Conservation (phyloP, 495 filamentous ascomycete genomes). For the Talaromyces thailandensis region DNA sequence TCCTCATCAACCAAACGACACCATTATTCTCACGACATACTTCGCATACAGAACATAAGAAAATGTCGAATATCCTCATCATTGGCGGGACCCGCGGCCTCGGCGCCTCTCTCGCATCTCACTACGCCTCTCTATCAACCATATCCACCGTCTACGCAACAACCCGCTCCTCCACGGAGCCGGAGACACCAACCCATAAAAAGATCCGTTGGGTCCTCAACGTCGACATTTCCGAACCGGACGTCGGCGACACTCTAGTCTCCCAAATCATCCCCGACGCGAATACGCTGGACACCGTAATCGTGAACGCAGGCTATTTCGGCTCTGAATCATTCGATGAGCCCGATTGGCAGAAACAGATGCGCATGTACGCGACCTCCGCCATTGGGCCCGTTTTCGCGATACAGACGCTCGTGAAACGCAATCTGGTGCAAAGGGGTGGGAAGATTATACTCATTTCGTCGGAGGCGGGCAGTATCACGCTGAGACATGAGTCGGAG, state of each 20-base stretch:
- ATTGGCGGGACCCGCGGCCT: constrained; percentile 61
- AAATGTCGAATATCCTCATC: constrained; percentile 44
- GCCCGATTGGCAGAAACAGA: constrained; percentile 57
- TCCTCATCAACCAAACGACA: neutral
- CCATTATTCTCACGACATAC: neutral
- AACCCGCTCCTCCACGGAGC: constrained; percentile 33
- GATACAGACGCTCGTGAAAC: constrained; percentile 49
- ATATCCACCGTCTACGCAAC: constrained; percentile 49
- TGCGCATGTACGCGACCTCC: constrained; percentile 63
- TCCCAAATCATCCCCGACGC: constrained; percentile 29
- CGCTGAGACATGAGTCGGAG: constrained; percentile 55
- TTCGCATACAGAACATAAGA: neutral
- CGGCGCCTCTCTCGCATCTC: constrained; percentile 48
- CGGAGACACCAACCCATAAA: constrained; percentile 14
- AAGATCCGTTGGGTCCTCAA: constrained; percentile 41
- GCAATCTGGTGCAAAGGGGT: constrained; percentile 36
- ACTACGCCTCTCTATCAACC: constrained; percentile 42
- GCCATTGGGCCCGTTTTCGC: constrained; percentile 60
- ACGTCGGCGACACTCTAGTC: constrained; percentile 43
- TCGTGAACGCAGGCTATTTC: constrained; percentile 64
- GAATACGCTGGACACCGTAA: constrained; percentile 43
- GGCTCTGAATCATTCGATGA: constrained; percentile 51
- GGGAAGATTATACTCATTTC: constrained; percentile 59
- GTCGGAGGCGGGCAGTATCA: constrained; percentile 60
- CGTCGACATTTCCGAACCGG: constrained; percentile 46